These are phyloP conservation scores for Neurospora discreta DNA, from an alignment of 495 filamentous ascomycete genomes.

Conservation along the genomic window DNA sequence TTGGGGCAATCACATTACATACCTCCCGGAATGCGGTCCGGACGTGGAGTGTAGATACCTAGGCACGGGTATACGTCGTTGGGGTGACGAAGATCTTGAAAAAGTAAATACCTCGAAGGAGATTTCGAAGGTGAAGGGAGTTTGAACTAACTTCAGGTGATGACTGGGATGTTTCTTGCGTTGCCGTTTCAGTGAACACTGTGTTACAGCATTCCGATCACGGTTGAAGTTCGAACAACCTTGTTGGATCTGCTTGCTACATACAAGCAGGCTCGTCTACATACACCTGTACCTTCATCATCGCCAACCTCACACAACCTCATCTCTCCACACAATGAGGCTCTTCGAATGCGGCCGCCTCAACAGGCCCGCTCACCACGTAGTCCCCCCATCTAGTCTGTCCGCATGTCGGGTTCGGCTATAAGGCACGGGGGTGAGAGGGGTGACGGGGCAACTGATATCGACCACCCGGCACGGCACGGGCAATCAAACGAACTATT, in stretches of 20 bases:
- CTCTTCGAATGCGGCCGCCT: background rate
- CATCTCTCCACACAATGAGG: background rate
- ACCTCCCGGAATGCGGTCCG: background rate
- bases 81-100: background rate
- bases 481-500: background rate
- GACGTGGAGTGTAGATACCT: background rate
- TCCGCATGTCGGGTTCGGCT: background rate
- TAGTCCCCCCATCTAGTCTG: background rate
- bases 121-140: background rate
- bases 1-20: background rate
- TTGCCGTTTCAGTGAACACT: background rate
- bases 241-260: no score
- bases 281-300: background rate
- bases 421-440: background rate
- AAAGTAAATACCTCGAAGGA: background rate
- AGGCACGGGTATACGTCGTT: no score
- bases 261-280: background rate
- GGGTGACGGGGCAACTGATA: background rate
- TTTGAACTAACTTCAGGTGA: background rate
- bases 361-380: background rate
- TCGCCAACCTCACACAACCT: background rate
- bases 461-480: background rate
- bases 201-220: background rate
- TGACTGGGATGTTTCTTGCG: background rate
- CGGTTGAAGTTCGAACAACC: background rate